These are phyloP conservation scores for Fusarium falciforme DNA, from an alignment of 2,329 filamentous ascomycete genomes.

Conservation along the genomic window DNA sequence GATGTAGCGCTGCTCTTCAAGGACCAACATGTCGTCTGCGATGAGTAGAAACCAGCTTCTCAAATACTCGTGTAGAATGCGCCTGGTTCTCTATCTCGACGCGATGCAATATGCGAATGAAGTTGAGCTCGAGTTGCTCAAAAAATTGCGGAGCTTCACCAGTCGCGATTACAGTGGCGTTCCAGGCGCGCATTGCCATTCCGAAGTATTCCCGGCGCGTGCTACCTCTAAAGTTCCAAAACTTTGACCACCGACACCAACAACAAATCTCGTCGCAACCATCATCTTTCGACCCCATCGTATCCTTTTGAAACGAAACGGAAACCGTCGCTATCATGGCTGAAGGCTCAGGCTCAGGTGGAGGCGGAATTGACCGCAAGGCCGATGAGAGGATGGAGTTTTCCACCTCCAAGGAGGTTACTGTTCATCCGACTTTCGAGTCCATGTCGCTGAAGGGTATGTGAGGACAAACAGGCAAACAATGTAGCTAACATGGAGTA, in stretches of 20 bases:
- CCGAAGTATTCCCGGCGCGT: slow-evolving; percentile 49
- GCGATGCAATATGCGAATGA: slow-evolving; percentile 8
- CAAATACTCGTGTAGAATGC: neutral
- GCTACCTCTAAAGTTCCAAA: slow-evolving; percentile 41
- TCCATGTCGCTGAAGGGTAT: slow-evolving; percentile 92
- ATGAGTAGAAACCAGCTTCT: neutral
- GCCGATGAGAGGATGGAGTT: slow-evolving; percentile 98
- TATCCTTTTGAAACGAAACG: neutral
- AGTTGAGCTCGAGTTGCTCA: slow-evolving; percentile 30
- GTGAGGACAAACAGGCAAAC: slow-evolving; percentile 20
- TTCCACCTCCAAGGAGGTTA: slow-evolving; percentile 97
- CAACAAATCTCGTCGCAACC: slow-evolving; percentile 22
- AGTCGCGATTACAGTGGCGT: slow-evolving; percentile 44
- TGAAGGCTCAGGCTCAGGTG: slow-evolving; percentile 67
- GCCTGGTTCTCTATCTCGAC: neutral
- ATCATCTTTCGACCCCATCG: neutral
- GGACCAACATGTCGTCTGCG: slow-evolving; percentile 73
- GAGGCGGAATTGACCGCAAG: slow-evolving; percentile 81
- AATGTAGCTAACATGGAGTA: slow-evolving; percentile 44
- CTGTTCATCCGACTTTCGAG: slow-evolving; percentile 92
- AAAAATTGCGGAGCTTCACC: slow-evolving; percentile 44
- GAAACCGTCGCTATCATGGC: slow-evolving; percentile 73
- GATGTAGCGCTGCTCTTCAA: slow-evolving; percentile 93
- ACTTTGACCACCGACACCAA: slow-evolving; percentile 37
- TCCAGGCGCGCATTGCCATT: slow-evolving; percentile 18